Evolutionary conservation across 345 rosid species (phyloP), one percentile per base, ranked within the genome.

Genomic region (Corchorus capsularis): DNA sequence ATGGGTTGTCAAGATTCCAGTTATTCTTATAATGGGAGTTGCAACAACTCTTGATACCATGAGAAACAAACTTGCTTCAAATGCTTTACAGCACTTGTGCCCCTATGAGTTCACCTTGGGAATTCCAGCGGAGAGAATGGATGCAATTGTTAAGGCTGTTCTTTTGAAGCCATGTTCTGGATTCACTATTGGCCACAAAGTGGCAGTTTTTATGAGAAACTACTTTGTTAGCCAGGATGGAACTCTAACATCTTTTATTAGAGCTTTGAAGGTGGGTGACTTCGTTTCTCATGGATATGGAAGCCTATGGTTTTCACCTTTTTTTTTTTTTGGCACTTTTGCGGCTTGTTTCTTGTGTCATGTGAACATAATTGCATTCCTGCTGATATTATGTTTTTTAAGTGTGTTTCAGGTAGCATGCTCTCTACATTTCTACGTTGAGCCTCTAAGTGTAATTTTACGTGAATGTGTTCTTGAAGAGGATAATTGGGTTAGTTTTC

Each of bases 141-240:
- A 95, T 83, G 92, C 97, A 68, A 71, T 95, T 72, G 86, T 92
- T 54, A 85, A 90, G 84, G 91, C 93, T 82, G 93, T 91, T 75
- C 83, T 96, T 41, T 75, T 96, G 84, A 89, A 87, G 88, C 89
- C 81, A 6, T 87, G 86, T 86, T 88, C 86, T 83, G 92, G 96
- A 69, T 96, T 96, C 79, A 82, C 74, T 50, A 75, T 95, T 80
- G 81, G 94, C 85, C 90, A 93, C 77, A 87, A 86, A 74, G 93
- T 93, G 71, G 93, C 94, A 54, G 81, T 71, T 73, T 88, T 89
- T 81, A 52, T 93, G 92, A 91, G 92, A 82, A 91, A 86, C 78
- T 91, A 93, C 82, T 93, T 96, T 81, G 73, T 78, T 71, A 87
- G 83, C 78, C 93, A 89, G 77, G 98, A 93, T 87, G 99, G 99